phyloP scores from a whole-genome alignment of 129 eudicot genomes.

The Flaveria ramosissima region DNA sequence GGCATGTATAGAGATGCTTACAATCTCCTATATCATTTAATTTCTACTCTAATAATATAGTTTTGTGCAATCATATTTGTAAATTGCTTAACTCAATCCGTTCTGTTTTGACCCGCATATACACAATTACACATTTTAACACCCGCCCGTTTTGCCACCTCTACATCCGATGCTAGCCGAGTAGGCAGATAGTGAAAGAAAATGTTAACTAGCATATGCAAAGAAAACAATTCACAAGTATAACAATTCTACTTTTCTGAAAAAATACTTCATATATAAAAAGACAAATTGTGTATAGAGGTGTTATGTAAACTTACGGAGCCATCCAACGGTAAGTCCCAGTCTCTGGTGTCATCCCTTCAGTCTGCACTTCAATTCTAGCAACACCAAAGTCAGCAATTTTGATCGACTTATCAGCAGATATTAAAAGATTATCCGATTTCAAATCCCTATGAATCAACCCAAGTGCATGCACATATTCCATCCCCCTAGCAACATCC shows the following conservation, averaged over 20 bases:
- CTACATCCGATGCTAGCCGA: neutral
- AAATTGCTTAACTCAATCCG: neutral
- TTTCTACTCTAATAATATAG: too few species aligned
- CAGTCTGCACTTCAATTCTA: slow-evolving; percentile 96
- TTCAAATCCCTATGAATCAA: slow-evolving; percentile 93
- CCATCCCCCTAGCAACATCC: slow-evolving; percentile 99
- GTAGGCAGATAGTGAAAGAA: neutral
- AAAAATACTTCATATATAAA: neutral
- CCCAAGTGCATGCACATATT: slow-evolving; percentile 86
- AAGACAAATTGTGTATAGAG: neutral
- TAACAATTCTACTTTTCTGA: neutral
- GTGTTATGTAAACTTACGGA: slow-evolving; percentile 63
- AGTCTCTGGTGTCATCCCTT: slow-evolving; percentile 99
- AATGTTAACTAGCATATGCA: neutral
- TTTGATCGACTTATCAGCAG: slow-evolving; percentile 91
- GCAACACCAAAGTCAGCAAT: slow-evolving; percentile 99
- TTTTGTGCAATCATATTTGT: neutral
- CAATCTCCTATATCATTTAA: neutral
- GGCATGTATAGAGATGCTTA: neutral
- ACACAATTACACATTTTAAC: too few species aligned
- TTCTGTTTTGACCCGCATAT: neutral
- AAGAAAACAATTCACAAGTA: neutral
- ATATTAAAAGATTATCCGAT: slow-evolving; percentile 84
- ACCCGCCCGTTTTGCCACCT: neutral
- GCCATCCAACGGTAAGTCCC: slow-evolving; percentile 99